These are phyloP conservation scores for Acacia pycnantha DNA, from an alignment of 331 rosid species.

Conservation along the genomic window DNA sequence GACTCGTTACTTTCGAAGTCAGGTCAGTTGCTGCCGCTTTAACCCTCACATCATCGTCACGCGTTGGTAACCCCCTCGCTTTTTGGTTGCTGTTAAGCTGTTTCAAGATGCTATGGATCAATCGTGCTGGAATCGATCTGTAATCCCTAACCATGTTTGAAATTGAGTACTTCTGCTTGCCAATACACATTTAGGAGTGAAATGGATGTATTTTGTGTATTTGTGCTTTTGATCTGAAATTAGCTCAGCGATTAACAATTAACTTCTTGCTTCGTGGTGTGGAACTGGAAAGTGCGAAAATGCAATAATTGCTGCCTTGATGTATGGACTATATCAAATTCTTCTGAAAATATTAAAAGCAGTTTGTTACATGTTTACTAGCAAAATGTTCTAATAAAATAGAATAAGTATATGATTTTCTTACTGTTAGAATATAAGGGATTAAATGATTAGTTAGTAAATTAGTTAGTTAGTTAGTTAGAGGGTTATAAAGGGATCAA, in stretches of 20 bases:
- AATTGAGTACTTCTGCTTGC: background rate
- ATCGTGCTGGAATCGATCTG: background rate
- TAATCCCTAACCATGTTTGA: background rate
- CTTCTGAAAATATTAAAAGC: background rate
- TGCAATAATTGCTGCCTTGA: background rate
- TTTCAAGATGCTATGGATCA: background rate
- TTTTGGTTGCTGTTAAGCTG: background rate
- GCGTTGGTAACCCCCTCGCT: background rate
- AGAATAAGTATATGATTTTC: background rate
- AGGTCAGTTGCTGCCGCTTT: slow-evolving; percentile 26
- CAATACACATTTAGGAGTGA: background rate
- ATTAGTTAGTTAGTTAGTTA: no score
- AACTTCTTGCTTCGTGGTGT: no score
- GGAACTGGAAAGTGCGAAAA: background rate
- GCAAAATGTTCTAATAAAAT: background rate
- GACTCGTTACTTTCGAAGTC: slow-evolving; percentile 34
- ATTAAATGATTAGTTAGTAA: no score
- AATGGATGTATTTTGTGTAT: background rate
- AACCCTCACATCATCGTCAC: background rate
- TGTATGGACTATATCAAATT: background rate
- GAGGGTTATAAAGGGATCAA: no score
- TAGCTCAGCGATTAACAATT: background rate
- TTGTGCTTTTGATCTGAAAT: background rate
- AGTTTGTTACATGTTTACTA: background rate
- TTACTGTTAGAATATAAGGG: no score